Evolutionary conservation across 306 rosid genomes (phyloP).

Genomic region (barrel medic (Medicago truncatula)): DNA sequence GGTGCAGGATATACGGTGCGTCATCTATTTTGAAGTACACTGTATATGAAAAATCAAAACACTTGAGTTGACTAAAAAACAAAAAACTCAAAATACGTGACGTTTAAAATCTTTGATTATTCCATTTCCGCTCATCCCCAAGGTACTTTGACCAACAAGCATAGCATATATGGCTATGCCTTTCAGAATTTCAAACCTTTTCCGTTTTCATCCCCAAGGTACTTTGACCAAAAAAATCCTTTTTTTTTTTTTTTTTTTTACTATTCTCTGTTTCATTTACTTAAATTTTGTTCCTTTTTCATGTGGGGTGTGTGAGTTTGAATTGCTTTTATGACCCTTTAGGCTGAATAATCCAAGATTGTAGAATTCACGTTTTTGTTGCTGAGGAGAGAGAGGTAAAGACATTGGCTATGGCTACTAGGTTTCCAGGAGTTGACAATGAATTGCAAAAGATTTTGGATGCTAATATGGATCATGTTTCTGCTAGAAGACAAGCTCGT

Average conservation of each 20-base stretch:
- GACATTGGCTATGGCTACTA: conserved; percentile 45
- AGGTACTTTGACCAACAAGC: background rate
- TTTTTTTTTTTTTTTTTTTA: background rate
- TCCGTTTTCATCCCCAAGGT: conserved; percentile 1
- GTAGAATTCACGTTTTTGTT: conserved; percentile 41
- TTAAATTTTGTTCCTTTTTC: background rate
- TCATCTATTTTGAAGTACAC: too few relatives aligned
- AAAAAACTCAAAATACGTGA: too few relatives aligned
- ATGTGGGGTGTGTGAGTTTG: conserved; percentile 14
- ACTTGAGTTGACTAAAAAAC: too few relatives aligned
- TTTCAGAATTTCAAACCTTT: background rate
- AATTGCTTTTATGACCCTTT: background rate
- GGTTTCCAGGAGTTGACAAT: conserved; percentile 58
- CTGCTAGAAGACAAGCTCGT: conserved; percentile 81
- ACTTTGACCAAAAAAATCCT: background rate
- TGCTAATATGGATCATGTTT: conserved; percentile 71
- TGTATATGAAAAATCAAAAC: too few relatives aligned
- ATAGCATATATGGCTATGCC: background rate
- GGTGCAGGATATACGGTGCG: too few relatives aligned
- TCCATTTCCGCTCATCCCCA: background rate
- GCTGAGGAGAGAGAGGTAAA: conserved; percentile 32
- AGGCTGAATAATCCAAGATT: conserved; percentile 28
- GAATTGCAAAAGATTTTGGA: conserved; percentile 67
- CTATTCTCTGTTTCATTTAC: background rate
- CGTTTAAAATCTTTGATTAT: background rate